Base-by-base conservation (phyloP, 1,284 basidiomycete species). In the Sporisorium iseilematis-ciliati region DNA sequence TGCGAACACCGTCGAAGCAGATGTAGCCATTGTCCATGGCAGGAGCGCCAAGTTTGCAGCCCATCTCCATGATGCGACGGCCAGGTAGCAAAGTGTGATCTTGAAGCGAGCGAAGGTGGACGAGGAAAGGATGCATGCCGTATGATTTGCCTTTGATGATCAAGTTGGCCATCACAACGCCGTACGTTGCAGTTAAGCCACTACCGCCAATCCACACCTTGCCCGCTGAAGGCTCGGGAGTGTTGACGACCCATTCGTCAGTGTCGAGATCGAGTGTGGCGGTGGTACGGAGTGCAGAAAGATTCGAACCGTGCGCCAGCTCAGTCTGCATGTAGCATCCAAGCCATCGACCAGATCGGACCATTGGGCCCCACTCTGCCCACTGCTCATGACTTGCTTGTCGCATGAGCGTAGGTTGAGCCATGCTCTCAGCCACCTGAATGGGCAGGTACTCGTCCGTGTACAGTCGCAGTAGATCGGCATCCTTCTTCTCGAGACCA, bases 81-180 rank as follows among this genome's bases (percentile, higher is more conserved):
- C 77, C 77, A 2, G 73, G 77, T 7, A 80, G 61, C 18, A 77
- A 52, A 21, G 68, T 65, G 55, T 80, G 78, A 20, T 75, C 65
- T 42, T 74, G 21, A 25, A 75, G 74, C 26, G 75, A 75, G 53
- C 78, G 69, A 20, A 80, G 63, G 18, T 71, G 77, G 1, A 80
- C 77, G n/a, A 80, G 63, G 69, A 80, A 79, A 16, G 79, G 79
- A 50, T 80, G 79, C 79, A 79, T 79, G 53, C 79, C 77, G 46
- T 65, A 67, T n/a, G 64, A 58, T 40, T 77, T 78, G 49, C 33
- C 56, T 20, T 61, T 56, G 57, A 80, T 77, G 53, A 77, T 55
- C 31, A 80, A 50, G 43, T 79, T 72, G 48, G 78, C 78, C 77
- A 79, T 78, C 7, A 80, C 73, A 7, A 80, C 59, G 38, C 70